phyloP scores from a whole-genome alignment of 108 stramenopile genomes.

The Ochromonas danica region DNA sequence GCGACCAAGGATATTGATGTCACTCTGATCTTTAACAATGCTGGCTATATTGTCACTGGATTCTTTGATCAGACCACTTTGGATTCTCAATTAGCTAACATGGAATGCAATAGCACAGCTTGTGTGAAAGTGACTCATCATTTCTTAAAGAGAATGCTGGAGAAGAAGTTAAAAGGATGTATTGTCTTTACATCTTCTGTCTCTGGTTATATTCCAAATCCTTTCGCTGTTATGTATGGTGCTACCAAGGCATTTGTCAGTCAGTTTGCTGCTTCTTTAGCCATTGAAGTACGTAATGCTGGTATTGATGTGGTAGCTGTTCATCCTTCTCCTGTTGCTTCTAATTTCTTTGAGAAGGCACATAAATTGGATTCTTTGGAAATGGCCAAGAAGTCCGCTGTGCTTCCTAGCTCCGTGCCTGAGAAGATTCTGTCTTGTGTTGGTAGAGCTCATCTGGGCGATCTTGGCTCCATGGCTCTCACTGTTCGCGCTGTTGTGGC shows the following conservation, averaged over 20 bases:
- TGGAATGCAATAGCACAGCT: slow-evolving; percentile 97
- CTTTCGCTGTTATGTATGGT: slow-evolving; percentile 96
- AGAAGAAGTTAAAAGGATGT: slow-evolving; percentile 75
- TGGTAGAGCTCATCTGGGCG: slow-evolving; percentile 79
- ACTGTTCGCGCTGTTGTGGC: slow-evolving; percentile 82
- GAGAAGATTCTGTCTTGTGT: slow-evolving; percentile 83
- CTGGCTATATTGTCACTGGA: slow-evolving; percentile 97
- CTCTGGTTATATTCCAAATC: slow-evolving; percentile 94
- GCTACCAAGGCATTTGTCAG: slow-evolving; percentile 97
- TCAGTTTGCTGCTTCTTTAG: slow-evolving; percentile 75
- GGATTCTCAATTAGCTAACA: slow-evolving; percentile 79
- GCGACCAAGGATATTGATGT: slow-evolving; percentile 79
- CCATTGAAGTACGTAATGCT: slow-evolving; percentile 74
- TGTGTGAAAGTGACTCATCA: slow-evolving; percentile 88
- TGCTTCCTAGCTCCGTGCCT: slow-evolving; percentile 78
- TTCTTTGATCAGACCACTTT: slow-evolving; percentile 90
- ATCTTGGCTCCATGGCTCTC: slow-evolving; percentile 67
- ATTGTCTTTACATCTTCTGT: slow-evolving; percentile 93
- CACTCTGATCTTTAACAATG: slow-evolving; percentile 91
- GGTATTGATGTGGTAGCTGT: slow-evolving; percentile 97
- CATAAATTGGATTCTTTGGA: slow-evolving; percentile 61
- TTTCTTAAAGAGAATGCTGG: slow-evolving; percentile 71
- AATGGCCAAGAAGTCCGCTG: slow-evolving; percentile 75
- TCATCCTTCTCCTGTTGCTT: slow-evolving; percentile 93
- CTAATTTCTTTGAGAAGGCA: slow-evolving; percentile 86